Base-by-base conservation (phyloP, 1,139 yeast genomes). In the Insectozyma bohioensis region DNA sequence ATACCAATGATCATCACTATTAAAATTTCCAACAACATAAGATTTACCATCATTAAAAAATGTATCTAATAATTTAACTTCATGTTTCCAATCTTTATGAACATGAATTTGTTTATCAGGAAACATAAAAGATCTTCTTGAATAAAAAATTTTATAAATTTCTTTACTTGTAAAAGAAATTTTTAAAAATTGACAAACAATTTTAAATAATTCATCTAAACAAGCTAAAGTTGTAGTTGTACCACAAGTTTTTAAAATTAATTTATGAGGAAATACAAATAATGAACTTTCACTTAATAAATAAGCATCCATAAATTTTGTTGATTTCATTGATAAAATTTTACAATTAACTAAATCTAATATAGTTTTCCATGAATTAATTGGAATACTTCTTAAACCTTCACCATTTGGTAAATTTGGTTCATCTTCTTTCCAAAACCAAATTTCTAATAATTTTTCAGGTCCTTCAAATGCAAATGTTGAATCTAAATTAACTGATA, bases 401-500 rank as follows among this genome's bases (percentile, higher is more conserved):
- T 67, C 61, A 6, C 41, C 35, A 5, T 61, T 47, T 8, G 53
- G 47, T 10, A 57, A 52, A 22, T 50, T 44, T 2, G 84, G 81
- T 18, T 54, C 50, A 15, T 48, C 40, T 25, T 59, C 63, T 14
- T 67, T 53, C 54, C 80, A 80, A 53, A 88, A 82, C 97, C 97
- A 90, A 39, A 92, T 68, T 56, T 92, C 97, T 32, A 92, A 67
- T 38, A 92, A 70, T 61, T 92, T 92, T 60, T 92, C 98, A 13
- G 98, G 97, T 9, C 98, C 98, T 64, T 90, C 97, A 56, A 90
- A 90, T 3, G 97, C 96, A 54, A 78, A 82, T 12, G 95, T 72
- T 20, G 96, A 87, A 61, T 90, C 97, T 45, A 88, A 64, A 45
- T 75, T 73, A 31, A 81, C 81, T n/a, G 95, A 80, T 33, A 85